Evolutionary conservation across 164 flowering plant genomes (phyloP).

Genomic region (Tetrastigma voinierianum): DNA sequence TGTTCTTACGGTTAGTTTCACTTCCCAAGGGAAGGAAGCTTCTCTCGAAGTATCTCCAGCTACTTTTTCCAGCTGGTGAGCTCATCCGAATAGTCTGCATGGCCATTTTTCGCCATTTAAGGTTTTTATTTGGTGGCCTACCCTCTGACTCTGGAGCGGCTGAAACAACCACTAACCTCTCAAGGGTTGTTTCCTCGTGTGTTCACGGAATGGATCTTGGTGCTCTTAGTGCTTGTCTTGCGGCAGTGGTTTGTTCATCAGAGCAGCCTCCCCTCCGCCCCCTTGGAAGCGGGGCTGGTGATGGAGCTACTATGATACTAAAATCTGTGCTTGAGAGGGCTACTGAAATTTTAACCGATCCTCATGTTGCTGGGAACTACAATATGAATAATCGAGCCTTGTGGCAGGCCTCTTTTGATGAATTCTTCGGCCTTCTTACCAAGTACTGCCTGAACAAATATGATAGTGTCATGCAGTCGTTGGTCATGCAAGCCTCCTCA

Average conservation of each 20-base stretch:
- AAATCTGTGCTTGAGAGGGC: conserved; percentile 58
- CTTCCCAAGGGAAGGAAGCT: conserved; percentile 65
- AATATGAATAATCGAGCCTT: conserved; percentile 36
- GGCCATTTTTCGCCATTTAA: conserved; percentile 67
- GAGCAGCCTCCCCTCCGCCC: conserved; percentile 83
- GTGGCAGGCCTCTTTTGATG: conserved; percentile 71
- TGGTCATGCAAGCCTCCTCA: conserved; percentile 20
- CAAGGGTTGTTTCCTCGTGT: conserved; percentile 39
- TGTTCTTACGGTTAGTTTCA: conserved; percentile 52
- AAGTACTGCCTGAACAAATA: conserved; percentile 59
- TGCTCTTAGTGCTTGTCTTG: conserved; percentile 68
- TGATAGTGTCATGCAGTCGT: conserved; percentile 44
- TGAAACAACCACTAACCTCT: conserved; percentile 41
- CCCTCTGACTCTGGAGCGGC: conserved; percentile 45
- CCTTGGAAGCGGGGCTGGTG: conserved; percentile 59
- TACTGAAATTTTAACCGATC: conserved; percentile 42
- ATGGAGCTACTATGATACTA: conserved; percentile 52
- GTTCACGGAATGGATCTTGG: conserved; percentile 56
- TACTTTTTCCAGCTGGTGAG: conserved; percentile 47
- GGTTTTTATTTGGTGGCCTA: conserved; percentile 59
- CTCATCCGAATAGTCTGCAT: conserved; percentile 58
- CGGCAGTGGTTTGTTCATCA: conserved; percentile 69
- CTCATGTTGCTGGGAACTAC: conserved; percentile 32
- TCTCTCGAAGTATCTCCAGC: conserved; percentile 49
- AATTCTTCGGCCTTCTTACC: conserved; percentile 54